Conservation (phyloP, 2,329 filamentous ascomycete species). For the Myriosclerotinia duriaeana region DNA sequence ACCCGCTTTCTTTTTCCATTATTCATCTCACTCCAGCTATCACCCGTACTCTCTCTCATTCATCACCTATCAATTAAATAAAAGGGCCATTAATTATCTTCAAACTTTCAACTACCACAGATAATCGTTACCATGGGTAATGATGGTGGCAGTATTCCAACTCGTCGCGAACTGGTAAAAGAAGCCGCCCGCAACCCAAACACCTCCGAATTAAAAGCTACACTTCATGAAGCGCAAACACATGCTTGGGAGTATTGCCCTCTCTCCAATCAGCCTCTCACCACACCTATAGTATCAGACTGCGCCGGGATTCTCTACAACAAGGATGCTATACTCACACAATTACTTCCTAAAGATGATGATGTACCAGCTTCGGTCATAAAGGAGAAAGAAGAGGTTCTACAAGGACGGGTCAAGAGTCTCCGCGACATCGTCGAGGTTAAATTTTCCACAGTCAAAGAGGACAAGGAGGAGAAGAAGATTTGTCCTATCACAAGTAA, state of each 20-base stretch:
- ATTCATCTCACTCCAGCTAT: too few relatives aligned
- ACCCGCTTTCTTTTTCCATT: neutral
- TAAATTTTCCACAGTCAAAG: conserved; percentile 60
- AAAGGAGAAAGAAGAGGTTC: conserved; percentile 59
- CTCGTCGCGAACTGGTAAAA: conserved; percentile 92
- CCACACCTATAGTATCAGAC: conserved; percentile 73
- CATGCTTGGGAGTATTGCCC: conserved; percentile 88
- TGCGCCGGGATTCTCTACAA: conserved; percentile 84
- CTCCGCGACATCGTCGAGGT: conserved; percentile 86
- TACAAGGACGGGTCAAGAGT: conserved; percentile 67
- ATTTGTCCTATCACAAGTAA: conserved; percentile 87
- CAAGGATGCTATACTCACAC: conserved; percentile 82
- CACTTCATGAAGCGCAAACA: conserved; percentile 77
- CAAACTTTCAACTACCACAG: neutral
- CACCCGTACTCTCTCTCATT: neutral
- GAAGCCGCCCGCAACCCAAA: conserved; percentile 82
- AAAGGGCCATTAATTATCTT: neutral
- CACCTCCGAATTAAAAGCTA: conserved; percentile 83
- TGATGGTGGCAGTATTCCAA: conserved; percentile 95
- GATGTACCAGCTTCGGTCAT: conserved; percentile 44
- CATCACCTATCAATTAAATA: neutral
- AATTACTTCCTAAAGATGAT: conserved; percentile 56
- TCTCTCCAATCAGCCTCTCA: conserved; percentile 74
- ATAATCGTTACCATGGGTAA: conserved; percentile 71
- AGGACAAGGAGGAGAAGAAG: conserved; percentile 57